These are phyloP conservation scores for Colletotrichum cuscutae DNA, from an alignment of 2,329 filamentous ascomycete species.

Conservation along the genomic window DNA sequence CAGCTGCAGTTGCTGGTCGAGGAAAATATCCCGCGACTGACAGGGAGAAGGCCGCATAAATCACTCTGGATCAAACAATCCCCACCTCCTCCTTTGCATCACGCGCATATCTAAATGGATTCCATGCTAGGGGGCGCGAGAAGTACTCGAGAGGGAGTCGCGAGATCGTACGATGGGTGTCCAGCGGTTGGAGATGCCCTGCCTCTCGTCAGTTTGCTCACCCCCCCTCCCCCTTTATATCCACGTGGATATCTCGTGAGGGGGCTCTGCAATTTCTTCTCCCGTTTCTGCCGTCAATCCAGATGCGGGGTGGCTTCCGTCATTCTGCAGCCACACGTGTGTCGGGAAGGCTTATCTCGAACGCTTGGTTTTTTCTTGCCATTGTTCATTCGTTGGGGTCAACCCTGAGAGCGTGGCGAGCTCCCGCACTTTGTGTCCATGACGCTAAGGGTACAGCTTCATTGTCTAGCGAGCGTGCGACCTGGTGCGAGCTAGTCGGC, in stretches of 20 bases:
- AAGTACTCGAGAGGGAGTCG: not conserved
- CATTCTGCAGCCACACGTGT: constrained; percentile 25
- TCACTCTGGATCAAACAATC: not conserved
- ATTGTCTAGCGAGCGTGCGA: not conserved
- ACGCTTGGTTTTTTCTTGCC: constrained; percentile 7
- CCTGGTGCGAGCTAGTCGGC: not conserved
- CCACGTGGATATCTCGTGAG: constrained; percentile 29
- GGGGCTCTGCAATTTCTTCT: constrained; percentile 12
- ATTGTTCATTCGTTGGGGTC: not conserved
- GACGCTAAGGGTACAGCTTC: not conserved
- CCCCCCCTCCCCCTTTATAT: not conserved
- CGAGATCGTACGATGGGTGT: not conserved
- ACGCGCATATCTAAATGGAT: not conserved
- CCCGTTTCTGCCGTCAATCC: constrained; percentile 9
- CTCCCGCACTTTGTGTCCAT: not conserved
- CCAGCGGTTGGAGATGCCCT: not conserved
- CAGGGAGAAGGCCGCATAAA: not conserved
- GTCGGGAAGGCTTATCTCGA: constrained; percentile 20
- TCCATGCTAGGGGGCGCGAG: not conserved
- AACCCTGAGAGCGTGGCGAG: not conserved
- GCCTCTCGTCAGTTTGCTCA: not conserved
- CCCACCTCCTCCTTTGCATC: not conserved
- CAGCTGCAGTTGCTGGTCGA: not conserved
- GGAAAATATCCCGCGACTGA: not conserved
- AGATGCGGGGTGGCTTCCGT: constrained; percentile 8